Conservation (phyloP, 1,284 basidiomycete species). For the Omphalotus olearius region DNA sequence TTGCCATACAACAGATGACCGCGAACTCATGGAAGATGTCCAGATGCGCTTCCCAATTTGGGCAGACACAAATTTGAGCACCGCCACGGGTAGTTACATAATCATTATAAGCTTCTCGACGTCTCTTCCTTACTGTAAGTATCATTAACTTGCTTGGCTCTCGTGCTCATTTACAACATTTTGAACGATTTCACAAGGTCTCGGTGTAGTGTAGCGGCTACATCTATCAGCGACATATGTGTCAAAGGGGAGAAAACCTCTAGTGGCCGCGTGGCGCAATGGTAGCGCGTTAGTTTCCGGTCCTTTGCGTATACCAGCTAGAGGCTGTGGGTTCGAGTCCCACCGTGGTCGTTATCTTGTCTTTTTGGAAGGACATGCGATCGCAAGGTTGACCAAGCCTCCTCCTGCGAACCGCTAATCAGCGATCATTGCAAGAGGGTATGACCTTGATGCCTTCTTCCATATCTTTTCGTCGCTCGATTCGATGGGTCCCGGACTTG, state of each 20-base stretch:
- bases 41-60: not conserved
- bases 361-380: no score
- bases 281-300: constrained; percentile 3
- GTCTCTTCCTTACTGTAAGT: no score
- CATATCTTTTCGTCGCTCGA: constrained; percentile 23
- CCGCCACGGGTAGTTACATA: not conserved
- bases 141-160: no score
- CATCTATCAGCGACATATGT: not conserved
- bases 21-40: constrained; percentile 6
- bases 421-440: no score
- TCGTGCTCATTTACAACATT: not conserved
- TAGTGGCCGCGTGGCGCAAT: not conserved
- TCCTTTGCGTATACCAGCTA: not conserved
- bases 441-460: constrained; percentile 12
- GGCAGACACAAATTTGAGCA: not conserved
- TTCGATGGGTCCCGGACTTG: constrained; percentile 25
- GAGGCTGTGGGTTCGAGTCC: constrained; percentile 4
- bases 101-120: not conserved
- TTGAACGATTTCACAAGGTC: not conserved
- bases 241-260: not conserved
- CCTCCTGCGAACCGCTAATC: no score
- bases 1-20: constrained; percentile 37
- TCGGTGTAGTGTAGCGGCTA: not conserved
- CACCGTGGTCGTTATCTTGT: not conserved
- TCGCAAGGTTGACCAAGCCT: no score